A percentile compares a stretch with the other conserved stretches of the same genome.
These are phyloP conservation scores for Globisporangium polare DNA, from an alignment of 352 stramenopile species.

Conservation along the genomic window DNA sequence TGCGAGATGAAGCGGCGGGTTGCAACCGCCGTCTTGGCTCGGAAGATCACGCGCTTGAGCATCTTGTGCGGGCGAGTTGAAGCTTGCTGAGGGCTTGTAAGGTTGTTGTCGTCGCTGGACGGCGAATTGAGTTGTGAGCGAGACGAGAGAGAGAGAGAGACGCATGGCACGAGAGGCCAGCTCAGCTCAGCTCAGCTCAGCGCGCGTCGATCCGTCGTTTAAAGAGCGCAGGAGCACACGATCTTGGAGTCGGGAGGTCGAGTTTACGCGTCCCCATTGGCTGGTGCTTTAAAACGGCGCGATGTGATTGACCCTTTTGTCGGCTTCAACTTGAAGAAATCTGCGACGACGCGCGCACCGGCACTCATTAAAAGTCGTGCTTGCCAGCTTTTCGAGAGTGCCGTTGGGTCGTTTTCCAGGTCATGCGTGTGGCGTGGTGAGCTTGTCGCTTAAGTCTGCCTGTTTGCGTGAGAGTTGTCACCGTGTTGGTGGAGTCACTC, in stretches of 20 bases:
- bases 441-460: too few relatives aligned
- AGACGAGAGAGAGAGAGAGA: background rate
- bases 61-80: slow-evolving; percentile 5
- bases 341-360: too few relatives aligned
- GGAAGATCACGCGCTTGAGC: slow-evolving; percentile 8
- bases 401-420: too few relatives aligned
- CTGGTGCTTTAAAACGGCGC: background rate
- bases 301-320: background rate
- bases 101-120: background rate
- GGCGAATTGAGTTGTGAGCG: slow-evolving; percentile 10
- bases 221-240: too few relatives aligned
- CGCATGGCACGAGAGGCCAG: too few relatives aligned
- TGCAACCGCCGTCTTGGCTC: background rate
- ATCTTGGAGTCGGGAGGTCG: too few relatives aligned
- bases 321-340: too few relatives aligned
- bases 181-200: too few relatives aligned
- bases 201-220: too few relatives aligned
- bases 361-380: background rate
- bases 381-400: background rate
- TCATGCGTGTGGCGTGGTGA: too few relatives aligned
- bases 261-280: background rate
- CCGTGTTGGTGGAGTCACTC: too few relatives aligned
- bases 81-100: background rate
- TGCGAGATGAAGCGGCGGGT: slow-evolving; percentile 10
- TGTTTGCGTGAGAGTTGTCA: too few relatives aligned